Evolutionary conservation across 2,329 filamentous ascomycete genomes (phyloP), one percentile per base, ranked within the genome.

Genomic region (Verticillium tricorpus): DNA sequence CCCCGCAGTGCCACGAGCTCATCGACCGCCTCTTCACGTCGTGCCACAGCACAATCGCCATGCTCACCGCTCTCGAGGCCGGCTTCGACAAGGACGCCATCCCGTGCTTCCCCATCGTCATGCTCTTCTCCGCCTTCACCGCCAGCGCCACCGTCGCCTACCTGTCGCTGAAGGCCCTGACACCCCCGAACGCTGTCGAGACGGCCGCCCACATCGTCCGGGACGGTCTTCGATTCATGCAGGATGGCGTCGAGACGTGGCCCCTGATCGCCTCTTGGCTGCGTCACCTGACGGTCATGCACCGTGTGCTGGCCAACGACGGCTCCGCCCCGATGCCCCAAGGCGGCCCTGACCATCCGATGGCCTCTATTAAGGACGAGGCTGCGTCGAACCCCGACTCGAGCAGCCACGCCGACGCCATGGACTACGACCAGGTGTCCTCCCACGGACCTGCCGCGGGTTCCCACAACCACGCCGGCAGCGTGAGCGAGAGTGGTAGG

Each of bases 61-160:
- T 86, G 60, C 75, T 87, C 22, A 76, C 80, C 4, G 80, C 84
- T 1, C 79, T 87, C 2, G 84, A 87, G 71, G 72, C 77, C 12
- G 83, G 83, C 11, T 76, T 80, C 1, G 84, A 87, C 59, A 86
- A 86, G 74, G 83, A 86, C 60, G 76, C 78, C 28, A 77, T 82
- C n/a, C 76, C 83, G n/a, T 85, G 82, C 71, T 85, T 86, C 72
- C 85, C 85, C 40, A 84, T 87, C 60, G 85, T 86, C 64, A 87
- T 87, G 85, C 76, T 87, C 14, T 87, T 87, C 70, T 83, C 84
- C 0, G 82, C 84, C 58, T 87, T 87, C 64, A 86, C 84, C 0
- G 83, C 84, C 2, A 84, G 84, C 64, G 84, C 84, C 2, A 87
- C 85, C 1, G 81, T 86, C 1, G 85, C 85, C 14, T 87, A 86